Evolutionary conservation across 2,329 filamentous ascomycete genomes (phyloP), one percentile per base, ranked within the genome.

Genomic region (Talaromyces pinophilus): DNA sequence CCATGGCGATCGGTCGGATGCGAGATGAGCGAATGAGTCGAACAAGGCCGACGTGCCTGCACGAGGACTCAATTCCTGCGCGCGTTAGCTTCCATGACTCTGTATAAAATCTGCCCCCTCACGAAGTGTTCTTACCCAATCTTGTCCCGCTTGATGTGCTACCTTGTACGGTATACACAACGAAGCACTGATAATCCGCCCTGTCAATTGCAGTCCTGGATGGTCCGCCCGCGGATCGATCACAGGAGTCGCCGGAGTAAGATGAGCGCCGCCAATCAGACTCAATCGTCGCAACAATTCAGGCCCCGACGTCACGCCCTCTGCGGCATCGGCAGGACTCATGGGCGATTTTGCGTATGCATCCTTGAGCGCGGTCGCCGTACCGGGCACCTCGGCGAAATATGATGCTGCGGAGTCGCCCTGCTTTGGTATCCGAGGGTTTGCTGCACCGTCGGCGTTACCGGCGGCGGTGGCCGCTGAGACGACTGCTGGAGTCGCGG

Each of bases 11-110:
- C 90, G 85, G 65, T 90, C 84, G n/a, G 93, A 96, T 3, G 93
- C 92, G 54, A 98, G 87, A 79, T 96, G 90, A 65, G 90, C 87
- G 74, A 98, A 93, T 10, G 93, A 93, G 77, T 97, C 93, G 79
- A 96, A 96, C 40, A 98, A 85, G 17, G 94, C 93, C 13, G 94
- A 97, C 67, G 93, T 94, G 64, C 94, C 94, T 68, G 90, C 90
- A 30, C 93, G 91, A 68, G 88, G 83, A 72, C 87, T 88, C 64
- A 97, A 82, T 75, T 91, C 87, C 92, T 94, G 42, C 57, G 50
- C 63, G 28, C 15, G 25, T 33, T 63, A 67, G 54, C 28, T 57
- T 59, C 13, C 19, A 33, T 22, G 19, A 11, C 25, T 54, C 48
- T 17, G 5, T 6, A 15, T 35, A 35, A 17, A 17, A 2, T 30